phyloP scores from a whole-genome alignment of 768 basidiomycete genomes.

The Suillus spraguei region DNA sequence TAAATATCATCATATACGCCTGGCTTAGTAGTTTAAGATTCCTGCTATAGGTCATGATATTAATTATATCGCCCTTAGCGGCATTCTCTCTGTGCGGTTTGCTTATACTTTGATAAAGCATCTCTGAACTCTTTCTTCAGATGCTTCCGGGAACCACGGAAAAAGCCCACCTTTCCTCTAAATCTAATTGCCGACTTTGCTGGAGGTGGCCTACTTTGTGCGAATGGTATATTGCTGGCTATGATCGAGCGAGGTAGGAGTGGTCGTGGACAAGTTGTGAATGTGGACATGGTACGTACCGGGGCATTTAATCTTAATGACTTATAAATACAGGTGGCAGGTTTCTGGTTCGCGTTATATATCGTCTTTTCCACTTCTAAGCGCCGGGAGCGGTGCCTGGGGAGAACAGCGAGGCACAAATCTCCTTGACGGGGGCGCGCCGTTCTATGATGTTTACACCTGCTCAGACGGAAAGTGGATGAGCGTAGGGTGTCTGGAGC shows the following conservation, averaged over 20 bases:
- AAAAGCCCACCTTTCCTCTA: conserved; percentile 70
- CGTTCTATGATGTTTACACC: conserved; percentile 75
- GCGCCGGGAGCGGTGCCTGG: conserved; percentile 38
- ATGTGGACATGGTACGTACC: conserved; percentile 68
- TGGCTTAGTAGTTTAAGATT: conserved; percentile 2
- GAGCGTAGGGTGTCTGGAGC: conserved; percentile 76
- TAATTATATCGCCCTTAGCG: conserved; percentile 82
- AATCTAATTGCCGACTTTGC: conserved; percentile 85
- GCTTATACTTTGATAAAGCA: neutral
- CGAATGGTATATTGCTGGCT: conserved; percentile 72
- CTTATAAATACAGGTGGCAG: conserved; percentile 37
- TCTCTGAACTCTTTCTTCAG: conserved; percentile 31
- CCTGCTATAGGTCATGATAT: conserved; percentile 69
- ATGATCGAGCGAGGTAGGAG: conserved; percentile 66
- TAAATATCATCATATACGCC: conserved; percentile 30
- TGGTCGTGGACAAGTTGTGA: conserved; percentile 73
- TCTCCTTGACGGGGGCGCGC: conserved; percentile 73
- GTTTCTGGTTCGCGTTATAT: conserved; percentile 80
- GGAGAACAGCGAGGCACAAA: conserved; percentile 54
- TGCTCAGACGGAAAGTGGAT: conserved; percentile 77
- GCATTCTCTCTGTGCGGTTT: conserved; percentile 62
- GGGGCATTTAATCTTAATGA: neutral
- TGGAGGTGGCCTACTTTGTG: conserved; percentile 76
- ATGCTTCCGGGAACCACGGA: conserved; percentile 66
- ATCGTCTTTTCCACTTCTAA: conserved; percentile 69